A percentile compares a stretch with the other conserved stretches of the same genome.
phyloP scores from a whole-genome alignment of 2,329 filamentous ascomycete species.

The Diplodia intermedia region DNA sequence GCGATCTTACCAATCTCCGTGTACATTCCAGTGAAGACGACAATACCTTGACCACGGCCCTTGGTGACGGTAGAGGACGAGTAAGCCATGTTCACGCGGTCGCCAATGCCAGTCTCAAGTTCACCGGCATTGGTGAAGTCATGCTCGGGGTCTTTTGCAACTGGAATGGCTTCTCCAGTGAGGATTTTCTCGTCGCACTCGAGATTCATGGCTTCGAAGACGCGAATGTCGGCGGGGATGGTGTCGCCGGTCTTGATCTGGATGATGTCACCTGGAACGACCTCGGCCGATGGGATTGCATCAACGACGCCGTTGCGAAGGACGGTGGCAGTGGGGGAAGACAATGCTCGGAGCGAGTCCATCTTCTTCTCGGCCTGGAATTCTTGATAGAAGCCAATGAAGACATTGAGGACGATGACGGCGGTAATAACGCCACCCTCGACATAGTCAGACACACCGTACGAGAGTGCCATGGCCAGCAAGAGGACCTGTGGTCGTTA shows the following conservation, averaged over 20 bases:
- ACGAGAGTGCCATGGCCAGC: constrained; percentile 73
- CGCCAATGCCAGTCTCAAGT: constrained; percentile 61
- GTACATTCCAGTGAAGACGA: constrained; percentile 72
- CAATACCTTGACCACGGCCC: constrained; percentile 72
- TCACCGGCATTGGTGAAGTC: constrained; percentile 60
- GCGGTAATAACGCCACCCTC: constrained; percentile 69
- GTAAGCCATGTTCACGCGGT: constrained; percentile 74
- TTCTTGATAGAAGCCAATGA: constrained; percentile 64
- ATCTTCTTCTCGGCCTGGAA: constrained; percentile 52
- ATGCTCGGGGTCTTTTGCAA: constrained; percentile 66
- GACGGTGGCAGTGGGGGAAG: constrained; percentile 49
- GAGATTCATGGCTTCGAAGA: constrained; percentile 72
- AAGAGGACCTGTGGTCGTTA: constrained; percentile 67
- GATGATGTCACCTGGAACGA: constrained; percentile 51
- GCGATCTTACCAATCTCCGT: constrained; percentile 81
- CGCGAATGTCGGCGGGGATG: constrained; percentile 70
- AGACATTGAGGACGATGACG: constrained; percentile 71
- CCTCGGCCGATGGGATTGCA: constrained; percentile 47
- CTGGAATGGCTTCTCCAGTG: constrained; percentile 75
- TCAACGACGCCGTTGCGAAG: constrained; percentile 46
- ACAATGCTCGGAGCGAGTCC: constrained; percentile 50
- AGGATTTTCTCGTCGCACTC: constrained; percentile 78
- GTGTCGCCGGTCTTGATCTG: constrained; percentile 62
- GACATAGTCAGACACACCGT: constrained; percentile 69
- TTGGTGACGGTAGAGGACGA: constrained; percentile 75